Conservation (phyloP, 805 yeast genomes). For the Saturnispora gosingensis region DNA sequence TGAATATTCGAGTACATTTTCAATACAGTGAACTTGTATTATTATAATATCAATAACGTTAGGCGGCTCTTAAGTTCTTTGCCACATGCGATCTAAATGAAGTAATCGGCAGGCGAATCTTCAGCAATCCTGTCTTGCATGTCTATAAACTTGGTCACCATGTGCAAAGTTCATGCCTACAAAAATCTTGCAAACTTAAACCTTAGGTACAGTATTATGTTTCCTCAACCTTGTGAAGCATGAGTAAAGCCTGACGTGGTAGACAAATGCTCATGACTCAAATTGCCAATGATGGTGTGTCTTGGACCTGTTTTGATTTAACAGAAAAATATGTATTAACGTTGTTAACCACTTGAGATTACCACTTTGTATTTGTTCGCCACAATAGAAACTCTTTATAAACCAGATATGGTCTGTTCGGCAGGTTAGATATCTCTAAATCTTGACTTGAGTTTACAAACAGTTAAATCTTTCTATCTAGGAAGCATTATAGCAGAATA, state of each 20-base stretch:
- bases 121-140: constrained; percentile 11
- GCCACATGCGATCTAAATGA: too few species aligned
- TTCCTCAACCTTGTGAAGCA: constrained; percentile 12
- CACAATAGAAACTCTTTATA: neutral
- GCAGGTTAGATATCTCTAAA: neutral
- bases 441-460: too few species aligned
- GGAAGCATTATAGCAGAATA: neutral
- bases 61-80: too few species aligned
- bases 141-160: constrained; percentile 22
- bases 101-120: too few species aligned
- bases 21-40: too few species aligned
- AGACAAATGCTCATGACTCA: constrained; percentile 10
- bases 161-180: constrained; percentile 37
- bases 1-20: too few species aligned
- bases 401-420: neutral
- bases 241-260: constrained; percentile 12
- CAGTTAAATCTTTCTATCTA: too few species aligned
- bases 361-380: neutral
- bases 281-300: constrained; percentile 12
- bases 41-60: too few species aligned
- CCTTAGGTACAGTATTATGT: constrained; percentile 32
- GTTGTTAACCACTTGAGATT: too few species aligned
- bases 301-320: neutral
- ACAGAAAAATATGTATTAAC: too few species aligned
- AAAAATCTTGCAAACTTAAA: constrained; percentile 39